These are phyloP conservation scores for Ogataea zsoltii DNA, from an alignment of 805 yeast genomes.

Conservation along the genomic window DNA sequence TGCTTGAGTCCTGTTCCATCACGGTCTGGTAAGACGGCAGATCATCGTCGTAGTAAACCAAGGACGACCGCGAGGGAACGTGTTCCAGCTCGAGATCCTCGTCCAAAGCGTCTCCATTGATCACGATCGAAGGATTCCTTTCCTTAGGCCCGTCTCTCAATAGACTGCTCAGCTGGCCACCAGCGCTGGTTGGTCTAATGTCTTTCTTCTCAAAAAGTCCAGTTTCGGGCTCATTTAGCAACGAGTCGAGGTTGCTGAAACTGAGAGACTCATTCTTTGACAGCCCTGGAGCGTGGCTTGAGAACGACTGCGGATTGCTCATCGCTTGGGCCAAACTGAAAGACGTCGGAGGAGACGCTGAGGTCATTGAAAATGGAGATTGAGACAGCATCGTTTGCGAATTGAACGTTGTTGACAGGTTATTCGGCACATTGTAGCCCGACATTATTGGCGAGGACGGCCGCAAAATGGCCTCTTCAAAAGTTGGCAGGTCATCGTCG, in stretches of 20 bases:
- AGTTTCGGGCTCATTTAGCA: constrained; percentile 14
- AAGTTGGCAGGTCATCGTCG: constrained; percentile 49
- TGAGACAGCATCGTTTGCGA: constrained; percentile 35
- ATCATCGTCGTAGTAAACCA: constrained; percentile 23
- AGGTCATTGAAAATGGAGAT: constrained; percentile 38
- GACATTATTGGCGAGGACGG: constrained; percentile 47
- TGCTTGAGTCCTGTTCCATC: constrained; percentile 24
- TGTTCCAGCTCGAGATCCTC: constrained; percentile 12
- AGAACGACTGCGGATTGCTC: neutral
- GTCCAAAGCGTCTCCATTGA: constrained; percentile 2
- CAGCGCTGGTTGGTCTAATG: constrained; percentile 8
- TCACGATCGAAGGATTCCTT: constrained; percentile 3
- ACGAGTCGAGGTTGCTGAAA: constrained; percentile 26
- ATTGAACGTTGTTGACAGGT: constrained; percentile 35
- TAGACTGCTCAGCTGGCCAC: constrained; percentile 19
- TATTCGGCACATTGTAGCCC: constrained; percentile 36
- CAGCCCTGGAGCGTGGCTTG: neutral
- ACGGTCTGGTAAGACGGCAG: constrained; percentile 32
- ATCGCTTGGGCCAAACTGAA: constrained; percentile 14
- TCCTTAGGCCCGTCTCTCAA: constrained; percentile 7
- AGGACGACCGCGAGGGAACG: constrained; percentile 28
- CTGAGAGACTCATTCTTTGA: constrained; percentile 18
- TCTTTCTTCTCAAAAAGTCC: constrained; percentile 17
- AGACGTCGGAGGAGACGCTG: constrained; percentile 27
- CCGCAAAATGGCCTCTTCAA: constrained; percentile 60